Evolutionary conservation across 106 monocot genomes (phyloP), one percentile per base, ranked within the genome.

Genomic region (Acanthochlamys bracteata): DNA sequence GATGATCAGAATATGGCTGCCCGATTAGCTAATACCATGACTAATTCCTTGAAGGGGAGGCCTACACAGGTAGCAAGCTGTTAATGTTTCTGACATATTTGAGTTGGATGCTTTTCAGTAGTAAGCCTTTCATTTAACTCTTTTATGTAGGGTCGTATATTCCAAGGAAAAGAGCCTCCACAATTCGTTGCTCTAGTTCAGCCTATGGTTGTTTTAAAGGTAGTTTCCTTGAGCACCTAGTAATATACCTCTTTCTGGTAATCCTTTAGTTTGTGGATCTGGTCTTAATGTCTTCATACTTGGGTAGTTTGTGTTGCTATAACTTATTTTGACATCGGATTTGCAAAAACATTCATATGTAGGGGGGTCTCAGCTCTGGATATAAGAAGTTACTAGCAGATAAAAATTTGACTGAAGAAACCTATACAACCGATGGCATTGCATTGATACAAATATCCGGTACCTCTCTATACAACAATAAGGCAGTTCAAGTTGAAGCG

Each of bases 161-260:
- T 88, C 65, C 80, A 96, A 88, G 96, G 88, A 20, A 91, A 83
- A 66, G 96, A 96, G 60, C 84, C 96, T 66, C 91, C 90, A 60
- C 96, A 96, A 39, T 91, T 96, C 72, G 76, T 88, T 76, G 84
- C 96, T 24, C 84, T 96, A 24, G 87, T 96, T 74, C 91, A 96
- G 66, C 96, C 91, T 20, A 91, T 96, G 96, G 74, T 91, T 67
- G 69, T 91, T 10, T 69, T 96, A 69, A 96, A 96, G 96, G 96
- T 91, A 43, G 42, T 41, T 63, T 73, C 19, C 22, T 21, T 14
- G 11, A 55, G 27, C 26, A 24, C 14, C 56, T 43, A 7, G 22
- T 12, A 25, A n/a, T n/a, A n/a, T n/a, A n/a, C n/a, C n/a, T n/a
- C n/a, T n/a, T n/a, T n/a, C n/a, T 17, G 11, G 10, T 43, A 43